phyloP scores from a whole-genome alignment of 1,284 basidiomycete species.

The Apiotrichum porosum region DNA sequence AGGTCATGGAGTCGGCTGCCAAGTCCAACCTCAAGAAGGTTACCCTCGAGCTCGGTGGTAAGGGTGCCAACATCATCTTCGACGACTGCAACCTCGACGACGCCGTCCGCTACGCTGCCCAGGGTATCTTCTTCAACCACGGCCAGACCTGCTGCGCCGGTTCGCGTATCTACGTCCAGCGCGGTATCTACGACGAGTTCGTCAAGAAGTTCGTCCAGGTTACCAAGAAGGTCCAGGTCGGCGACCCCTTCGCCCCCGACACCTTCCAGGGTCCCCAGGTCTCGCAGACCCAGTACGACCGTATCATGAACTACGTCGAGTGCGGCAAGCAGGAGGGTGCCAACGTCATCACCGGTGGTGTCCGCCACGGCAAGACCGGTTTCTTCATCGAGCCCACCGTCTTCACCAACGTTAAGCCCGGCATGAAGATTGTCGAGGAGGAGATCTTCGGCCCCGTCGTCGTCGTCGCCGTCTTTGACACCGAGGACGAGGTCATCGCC shows the following conservation, averaged over 20 bases:
- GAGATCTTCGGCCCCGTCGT: slow-evolving; percentile 80
- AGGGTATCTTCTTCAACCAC: slow-evolving; percentile 61
- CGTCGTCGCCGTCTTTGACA: slow-evolving; percentile 59
- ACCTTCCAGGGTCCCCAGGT: slow-evolving; percentile 87
- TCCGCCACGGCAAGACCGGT: slow-evolving; percentile 62
- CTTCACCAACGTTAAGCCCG: slow-evolving; percentile 69
- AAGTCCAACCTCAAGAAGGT: slow-evolving; percentile 62
- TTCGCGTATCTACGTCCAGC: slow-evolving; percentile 63
- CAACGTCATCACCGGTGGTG: slow-evolving; percentile 71
- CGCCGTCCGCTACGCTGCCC: slow-evolving; percentile 73
- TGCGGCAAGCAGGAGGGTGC: slow-evolving; percentile 79
- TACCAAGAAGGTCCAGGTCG: slow-evolving; percentile 37
- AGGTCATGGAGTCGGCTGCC: slow-evolving; percentile 55
- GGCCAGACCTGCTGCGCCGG: slow-evolving; percentile 71
- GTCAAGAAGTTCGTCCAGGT: slow-evolving; percentile 28
- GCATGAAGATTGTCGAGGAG: slow-evolving; percentile 83
- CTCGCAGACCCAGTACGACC: slow-evolving; percentile 50
- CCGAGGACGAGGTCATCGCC: slow-evolving; percentile 69
- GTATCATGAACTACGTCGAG: slow-evolving; percentile 84
- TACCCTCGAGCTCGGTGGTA: slow-evolving; percentile 88
- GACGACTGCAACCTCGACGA: slow-evolving; percentile 60
- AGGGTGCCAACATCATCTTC: slow-evolving; percentile 66
- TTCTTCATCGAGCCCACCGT: slow-evolving; percentile 62
- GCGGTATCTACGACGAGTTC: slow-evolving; percentile 67
- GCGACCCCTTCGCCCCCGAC: slow-evolving; percentile 66